Evolutionary conservation across 495 filamentous ascomycete genomes (phyloP).

Genomic region (Penicillium canescens): DNA sequence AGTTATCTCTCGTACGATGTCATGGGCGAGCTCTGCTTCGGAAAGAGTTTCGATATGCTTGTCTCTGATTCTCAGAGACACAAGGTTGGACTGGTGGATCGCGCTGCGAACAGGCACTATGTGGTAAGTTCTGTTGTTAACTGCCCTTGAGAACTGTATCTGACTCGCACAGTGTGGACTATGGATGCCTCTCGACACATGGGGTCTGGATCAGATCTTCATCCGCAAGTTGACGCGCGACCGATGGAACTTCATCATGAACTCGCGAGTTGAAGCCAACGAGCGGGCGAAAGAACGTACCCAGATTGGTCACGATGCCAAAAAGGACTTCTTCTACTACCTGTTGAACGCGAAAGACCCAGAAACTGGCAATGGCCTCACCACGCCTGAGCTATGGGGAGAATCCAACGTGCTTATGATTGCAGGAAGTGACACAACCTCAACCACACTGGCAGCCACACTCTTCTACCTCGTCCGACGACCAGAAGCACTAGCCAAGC

Average conservation of each 20-base stretch:
- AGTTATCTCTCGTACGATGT: conserved; percentile 55
- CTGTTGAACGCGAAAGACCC: conserved; percentile 59
- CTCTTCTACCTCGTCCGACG: conserved; percentile 65
- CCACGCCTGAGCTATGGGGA: conserved; percentile 66
- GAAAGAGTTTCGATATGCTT: conserved; percentile 59
- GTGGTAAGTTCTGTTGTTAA: conserved; percentile 38
- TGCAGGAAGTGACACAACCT: conserved; percentile 60
- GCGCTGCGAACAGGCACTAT: conserved; percentile 54
- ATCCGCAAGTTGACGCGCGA: conserved; percentile 57
- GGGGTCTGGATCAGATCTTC: conserved; percentile 58
- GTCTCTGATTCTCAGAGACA: conserved; percentile 40
- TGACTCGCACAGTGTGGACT: conserved; percentile 50
- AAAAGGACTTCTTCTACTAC: conserved; percentile 65
- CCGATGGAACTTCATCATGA: conserved; percentile 62
- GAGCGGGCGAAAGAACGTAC: conserved; percentile 53
- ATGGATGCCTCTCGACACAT: conserved; percentile 55
- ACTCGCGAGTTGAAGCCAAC: conserved; percentile 56
- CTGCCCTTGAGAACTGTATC: neutral
- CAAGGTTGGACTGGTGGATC: conserved; percentile 50
- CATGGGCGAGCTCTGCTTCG: conserved; percentile 54
- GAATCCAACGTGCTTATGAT: conserved; percentile 66
- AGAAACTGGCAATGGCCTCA: conserved; percentile 63
- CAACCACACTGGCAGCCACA: conserved; percentile 55
- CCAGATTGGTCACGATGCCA: conserved; percentile 51
- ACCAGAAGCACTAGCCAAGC: conserved; percentile 37